These are phyloP conservation scores for Nemania diffusa DNA, from an alignment of 2,329 filamentous ascomycete genomes.

Conservation along the genomic window DNA sequence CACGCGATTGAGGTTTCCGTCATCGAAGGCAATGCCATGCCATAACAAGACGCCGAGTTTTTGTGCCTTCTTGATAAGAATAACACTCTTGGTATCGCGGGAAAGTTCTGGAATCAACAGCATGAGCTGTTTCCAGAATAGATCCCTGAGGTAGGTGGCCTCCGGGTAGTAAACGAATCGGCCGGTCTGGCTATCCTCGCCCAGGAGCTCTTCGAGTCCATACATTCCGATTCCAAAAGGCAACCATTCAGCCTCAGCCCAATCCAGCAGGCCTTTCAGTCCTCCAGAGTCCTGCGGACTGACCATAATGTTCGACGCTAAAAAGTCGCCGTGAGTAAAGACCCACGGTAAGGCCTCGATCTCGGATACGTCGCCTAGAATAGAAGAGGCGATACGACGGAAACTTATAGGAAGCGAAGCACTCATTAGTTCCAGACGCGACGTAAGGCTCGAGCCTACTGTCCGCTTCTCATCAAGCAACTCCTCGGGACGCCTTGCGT, in stretches of 20 bases:
- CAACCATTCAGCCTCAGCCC: constrained; percentile 70
- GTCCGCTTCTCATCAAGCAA: constrained; percentile 42
- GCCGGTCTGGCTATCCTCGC: constrained; percentile 51
- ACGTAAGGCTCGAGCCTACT: constrained; percentile 55
- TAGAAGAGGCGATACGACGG: constrained; percentile 40
- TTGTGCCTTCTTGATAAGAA: constrained; percentile 56
- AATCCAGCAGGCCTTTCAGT: constrained; percentile 68
- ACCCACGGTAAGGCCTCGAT: constrained; percentile 62
- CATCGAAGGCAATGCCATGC: constrained; percentile 72
- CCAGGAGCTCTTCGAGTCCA: constrained; percentile 69
- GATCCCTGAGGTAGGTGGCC: constrained; percentile 54
- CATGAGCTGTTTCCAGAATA: constrained; percentile 62
- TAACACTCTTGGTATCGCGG: constrained; percentile 34
- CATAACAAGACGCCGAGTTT: constrained; percentile 68
- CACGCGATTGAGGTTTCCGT: constrained; percentile 67
- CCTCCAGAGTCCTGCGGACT: constrained; percentile 54
- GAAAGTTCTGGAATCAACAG: constrained; percentile 51
- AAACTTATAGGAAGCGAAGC: constrained; percentile 52
- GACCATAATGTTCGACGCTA: constrained; percentile 67
- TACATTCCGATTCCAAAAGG: constrained; percentile 70
- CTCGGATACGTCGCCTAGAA: constrained; percentile 46
- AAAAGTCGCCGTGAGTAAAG: constrained; percentile 70
- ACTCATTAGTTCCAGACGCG: constrained; percentile 54
- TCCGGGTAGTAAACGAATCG: constrained; percentile 59
- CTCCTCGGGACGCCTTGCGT: constrained; percentile 34